Evolutionary conservation across 202 grass and related monocot species (phyloP), one percentile per base, ranked within the genome.

Genomic region (Tripidium arundinaceum): DNA sequence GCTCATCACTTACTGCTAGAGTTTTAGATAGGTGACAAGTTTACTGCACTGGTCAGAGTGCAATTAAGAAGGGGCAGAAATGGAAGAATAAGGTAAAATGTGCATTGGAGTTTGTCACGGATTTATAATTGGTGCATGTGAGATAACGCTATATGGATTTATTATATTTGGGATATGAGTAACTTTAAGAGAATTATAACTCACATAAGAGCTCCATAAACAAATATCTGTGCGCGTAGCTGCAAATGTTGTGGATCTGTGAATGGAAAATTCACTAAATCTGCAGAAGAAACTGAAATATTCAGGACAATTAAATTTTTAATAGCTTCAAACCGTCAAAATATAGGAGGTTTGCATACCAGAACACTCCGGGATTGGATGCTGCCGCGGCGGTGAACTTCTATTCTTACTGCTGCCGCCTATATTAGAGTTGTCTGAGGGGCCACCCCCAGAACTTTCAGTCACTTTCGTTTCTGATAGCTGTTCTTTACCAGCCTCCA

Each of bases 191-290:
- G 65, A 82, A 22, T 39, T 79, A 42, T 13, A 77, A 96, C 87
- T 96, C 61, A 99, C 97, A 99, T 99, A 50, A 99, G 89, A 80
- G 97, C 94, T 81, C 97, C 97, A 74, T 97, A 97, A 77, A 94
- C 94, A 94, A 97, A 94, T 55, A 97, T 97, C 62, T 97, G 94
- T 73, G 94, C 91, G 54, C 94, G 94, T 61, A 97, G 77, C 77
- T 97, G 91, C 71, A 97, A 72, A 78, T 97, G 94, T 40, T 97
- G 94, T 79, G 83, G 46, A 65, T 97, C 94, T 75, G 94, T 94
- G 75, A 97, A 97, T 82, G 94, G 83, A 62, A 94, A 88, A 42
- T 87, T 82, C 27, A 38, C 87, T 79, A 77, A 79, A 79, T 81
- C 87, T 90, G 85, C 70, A 80, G 54, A 81, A 74, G 70, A 82